Conservation (phyloP, 768 basidiomycete species). For the Saitozyma podzolica region DNA sequence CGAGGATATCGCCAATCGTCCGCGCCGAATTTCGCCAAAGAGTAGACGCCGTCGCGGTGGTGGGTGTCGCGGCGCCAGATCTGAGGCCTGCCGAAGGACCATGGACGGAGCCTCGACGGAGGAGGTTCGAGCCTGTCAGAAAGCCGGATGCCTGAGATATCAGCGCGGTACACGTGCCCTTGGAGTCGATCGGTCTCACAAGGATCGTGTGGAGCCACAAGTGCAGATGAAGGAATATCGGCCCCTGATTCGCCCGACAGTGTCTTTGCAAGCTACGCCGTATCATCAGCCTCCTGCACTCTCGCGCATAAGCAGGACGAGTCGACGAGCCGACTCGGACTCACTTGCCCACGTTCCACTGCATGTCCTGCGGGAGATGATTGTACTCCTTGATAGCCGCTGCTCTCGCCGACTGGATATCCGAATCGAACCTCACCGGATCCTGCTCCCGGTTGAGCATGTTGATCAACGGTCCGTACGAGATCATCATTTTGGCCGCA, state of each 20-base stretch:
- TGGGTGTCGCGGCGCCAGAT: conserved; percentile 20
- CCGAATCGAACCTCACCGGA: background rate
- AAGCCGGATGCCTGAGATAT: conserved; percentile 10
- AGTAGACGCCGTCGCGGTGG: conserved; percentile 14
- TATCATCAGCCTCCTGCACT: background rate
- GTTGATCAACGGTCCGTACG: conserved; percentile 31
- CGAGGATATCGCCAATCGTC: conserved; percentile 36
- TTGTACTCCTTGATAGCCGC: conserved; percentile 25
- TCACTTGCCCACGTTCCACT: conserved; percentile 38
- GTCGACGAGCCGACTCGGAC: background rate
- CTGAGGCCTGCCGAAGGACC: background rate
- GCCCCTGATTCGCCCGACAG: conserved; percentile 18
- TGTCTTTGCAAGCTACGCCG: conserved; percentile 30
- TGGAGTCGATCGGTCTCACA: conserved; percentile 9
- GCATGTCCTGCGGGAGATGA: conserved; percentile 26
- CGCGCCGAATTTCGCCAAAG: conserved; percentile 32
- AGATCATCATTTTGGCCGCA: conserved; percentile 28
- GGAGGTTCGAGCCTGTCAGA: conserved; percentile 13
- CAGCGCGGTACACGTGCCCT: background rate
- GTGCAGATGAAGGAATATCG: conserved; percentile 33
- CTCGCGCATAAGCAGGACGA: no score
- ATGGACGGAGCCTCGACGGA: conserved; percentile 6
- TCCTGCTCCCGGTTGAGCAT: conserved; percentile 17
- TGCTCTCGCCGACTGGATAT: conserved; percentile 5
- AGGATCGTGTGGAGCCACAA: conserved; percentile 42